Evolutionary conservation across 371 early-diverging fungal species (phyloP), one percentile per base, ranked within the genome.

Genomic region (Polyrhizophydium stewartii): DNA sequence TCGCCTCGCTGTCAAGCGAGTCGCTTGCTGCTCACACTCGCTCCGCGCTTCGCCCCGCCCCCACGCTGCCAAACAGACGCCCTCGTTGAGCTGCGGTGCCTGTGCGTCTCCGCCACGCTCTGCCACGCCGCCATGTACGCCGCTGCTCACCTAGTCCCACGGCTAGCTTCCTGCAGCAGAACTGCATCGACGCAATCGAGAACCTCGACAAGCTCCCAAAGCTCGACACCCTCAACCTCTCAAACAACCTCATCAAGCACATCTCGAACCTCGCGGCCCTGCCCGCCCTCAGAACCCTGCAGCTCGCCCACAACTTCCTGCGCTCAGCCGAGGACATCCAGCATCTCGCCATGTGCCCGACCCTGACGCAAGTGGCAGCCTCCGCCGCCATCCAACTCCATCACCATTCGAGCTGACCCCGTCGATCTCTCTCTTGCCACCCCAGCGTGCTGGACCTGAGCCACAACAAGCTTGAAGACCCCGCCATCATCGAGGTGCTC

Each of bases 81-180:
- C 13, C 67, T 69, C 10, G 66, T 56, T 2, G 72, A 76, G 33
- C 65, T 79, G 24, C 65, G 76, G 19, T 77, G 79, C 56, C 68
- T 79, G 77, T 75, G 65, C 61, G 61, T 35, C 7, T n/a, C n/a
- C n/a, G n/a, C n/a, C n/a, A n/a, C n/a, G n/a, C n/a, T n/a, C n/a
- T n/a, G n/a, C n/a, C n/a, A n/a, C n/a, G n/a, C n/a, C n/a, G n/a
- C n/a, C n/a, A n/a, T n/a, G n/a, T n/a, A n/a, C n/a, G n/a, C n/a
- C n/a, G n/a, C n/a, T n/a, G n/a, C n/a, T n/a, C n/a, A n/a, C n/a
- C n/a, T n/a, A n/a, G n/a, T n/a, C n/a, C n/a, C n/a, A n/a, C n/a
- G n/a, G n/a, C n/a, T n/a, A 74, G 77, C 21, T 83, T 75, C 62
- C 60, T 79, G 31, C 79, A 81, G 22, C 79, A 83, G 67, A 83